Conservation (phyloP, 1,284 basidiomycete genomes). For the Malassezia restricta region DNA sequence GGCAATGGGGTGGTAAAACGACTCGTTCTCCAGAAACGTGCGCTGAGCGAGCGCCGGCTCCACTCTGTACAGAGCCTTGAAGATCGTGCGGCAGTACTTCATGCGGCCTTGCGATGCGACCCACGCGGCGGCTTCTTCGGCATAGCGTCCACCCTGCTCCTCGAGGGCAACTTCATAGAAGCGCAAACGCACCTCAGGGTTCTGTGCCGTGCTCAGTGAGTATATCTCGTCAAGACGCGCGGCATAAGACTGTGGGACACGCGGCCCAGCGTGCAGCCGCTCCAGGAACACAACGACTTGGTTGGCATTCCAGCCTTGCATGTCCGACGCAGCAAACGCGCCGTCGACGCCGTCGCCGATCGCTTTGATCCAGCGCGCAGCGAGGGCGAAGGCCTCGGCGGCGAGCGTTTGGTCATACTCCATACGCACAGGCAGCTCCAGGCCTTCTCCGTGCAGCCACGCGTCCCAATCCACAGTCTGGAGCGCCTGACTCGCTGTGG, state of each 20-base stretch:
- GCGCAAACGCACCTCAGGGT: constrained; percentile 50
- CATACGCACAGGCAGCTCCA: constrained; percentile 63
- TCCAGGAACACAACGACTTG: constrained; percentile 50
- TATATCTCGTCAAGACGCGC: constrained; percentile 48
- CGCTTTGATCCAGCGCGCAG: constrained; percentile 56
- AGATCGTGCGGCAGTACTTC: constrained; percentile 50
- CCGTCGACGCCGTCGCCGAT: constrained; percentile 15
- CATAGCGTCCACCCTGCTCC: constrained; percentile 48
- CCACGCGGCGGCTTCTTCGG: constrained; percentile 49
- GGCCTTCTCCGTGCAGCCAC: constrained; percentile 76
- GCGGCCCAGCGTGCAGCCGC: constrained; percentile 45
- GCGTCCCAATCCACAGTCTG: constrained; percentile 59
- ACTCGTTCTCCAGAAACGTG: constrained; percentile 53
- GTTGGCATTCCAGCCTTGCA: constrained; percentile 39
- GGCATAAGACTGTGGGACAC: constrained; percentile 42
- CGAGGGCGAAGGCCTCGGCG: constrained; percentile 56
- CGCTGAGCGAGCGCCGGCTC: constrained; percentile 56
- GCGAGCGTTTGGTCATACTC: constrained; percentile 73
- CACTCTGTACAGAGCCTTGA: constrained; percentile 50
- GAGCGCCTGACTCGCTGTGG: constrained; percentile 51
- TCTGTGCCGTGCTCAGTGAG: constrained; percentile 46
- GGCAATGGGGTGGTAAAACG: constrained; percentile 49
- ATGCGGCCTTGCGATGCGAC: constrained; percentile 49
- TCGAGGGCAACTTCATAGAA: constrained; percentile 50
- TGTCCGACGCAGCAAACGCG: constrained; percentile 24